Evolutionary conservation across 2,329 filamentous ascomycete genomes (phyloP), one percentile per base, ranked within the genome.

Genomic region (Penicillium occitanis): DNA sequence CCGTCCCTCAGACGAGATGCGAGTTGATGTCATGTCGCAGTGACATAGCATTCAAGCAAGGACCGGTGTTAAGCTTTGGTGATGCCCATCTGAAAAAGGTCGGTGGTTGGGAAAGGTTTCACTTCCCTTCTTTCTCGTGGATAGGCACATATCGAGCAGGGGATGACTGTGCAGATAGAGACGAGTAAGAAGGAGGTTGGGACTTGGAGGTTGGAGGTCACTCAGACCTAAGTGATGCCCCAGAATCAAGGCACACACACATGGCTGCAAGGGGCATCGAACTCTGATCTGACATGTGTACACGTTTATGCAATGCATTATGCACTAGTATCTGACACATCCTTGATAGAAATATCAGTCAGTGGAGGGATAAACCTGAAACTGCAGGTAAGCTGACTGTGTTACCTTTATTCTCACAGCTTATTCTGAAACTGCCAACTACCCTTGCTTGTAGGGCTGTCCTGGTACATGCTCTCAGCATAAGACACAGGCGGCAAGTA

Each of bases 381-480:
- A 57, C 53, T 22, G 33, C 6, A 3, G 51, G 2, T 11, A 22
- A 42, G 40, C 10, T 28, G 14, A 30, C 48, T 53, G 48, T 53
- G 19, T 51, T 30, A 30, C 48, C 28, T 53, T 53, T 57, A 40
- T 57, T 57, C 33, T 25, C 30, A 22, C 51, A 35, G 28, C 14
- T 13, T 22, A 22, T 22, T 37, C 53, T 57, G 53, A 57, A 57
- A 57, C 33, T 37, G 25, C 33, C 22, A 13, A 30, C 53, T 6
- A 17, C 53, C 53, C 53, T 57, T 57, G 53, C 53, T 22, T 57
- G 53, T 57, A 57, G 33, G 53, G 51, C 51, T 57, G 51, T 14
- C 28, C 25, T 30, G 8, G 50, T 53, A 5, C 14, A 33, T 55
- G 28, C 30, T 14, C 28, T 22, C 28, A 25, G 25, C 14, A 10